phyloP scores from a whole-genome alignment of 768 basidiomycete species.

The Boletus sensibilis region DNA sequence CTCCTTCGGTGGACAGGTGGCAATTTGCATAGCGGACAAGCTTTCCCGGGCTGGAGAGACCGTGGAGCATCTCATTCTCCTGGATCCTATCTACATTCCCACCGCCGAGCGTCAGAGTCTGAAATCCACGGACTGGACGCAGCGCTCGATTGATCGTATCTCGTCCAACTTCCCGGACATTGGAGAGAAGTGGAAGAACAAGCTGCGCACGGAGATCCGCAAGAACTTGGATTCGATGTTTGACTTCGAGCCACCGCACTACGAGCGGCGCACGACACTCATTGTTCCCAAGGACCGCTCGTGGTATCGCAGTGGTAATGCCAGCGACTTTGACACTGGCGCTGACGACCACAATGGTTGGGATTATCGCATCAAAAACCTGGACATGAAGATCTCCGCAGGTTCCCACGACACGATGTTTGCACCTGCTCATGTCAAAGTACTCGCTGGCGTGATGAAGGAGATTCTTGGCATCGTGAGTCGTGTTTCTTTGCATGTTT shows the following conservation, averaged over 20 bases:
- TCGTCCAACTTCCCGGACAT: conserved; percentile 33
- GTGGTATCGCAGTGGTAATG: conserved; percentile 31
- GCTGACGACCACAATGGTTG: conserved; percentile 33
- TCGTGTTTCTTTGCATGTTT: background rate
- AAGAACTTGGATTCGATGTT: conserved; percentile 36
- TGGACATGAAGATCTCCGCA: conserved; percentile 28
- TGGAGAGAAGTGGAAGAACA: conserved; percentile 32
- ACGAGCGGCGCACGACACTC: conserved; percentile 24
- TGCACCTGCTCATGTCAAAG: conserved; percentile 32
- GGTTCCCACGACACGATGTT: conserved; percentile 35
- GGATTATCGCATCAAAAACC: conserved; percentile 26
- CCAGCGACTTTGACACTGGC: conserved; percentile 32
- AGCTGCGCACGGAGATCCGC: conserved; percentile 30
- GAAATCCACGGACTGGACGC: conserved; percentile 32
- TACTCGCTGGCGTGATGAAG: conserved; percentile 27
- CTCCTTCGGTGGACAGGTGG: conserved; percentile 32
- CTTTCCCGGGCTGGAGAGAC: conserved; percentile 23
- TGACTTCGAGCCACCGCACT: conserved; percentile 30
- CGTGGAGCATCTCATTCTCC: conserved; percentile 27
- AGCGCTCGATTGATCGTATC: conserved; percentile 32
- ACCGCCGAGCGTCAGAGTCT: conserved; percentile 26
- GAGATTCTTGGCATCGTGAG: conserved; percentile 16
- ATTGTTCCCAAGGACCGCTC: conserved; percentile 33
- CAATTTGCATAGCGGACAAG: conserved; percentile 28
- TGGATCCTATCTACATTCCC: conserved; percentile 33